Base-by-base conservation (phyloP, 2,329 filamentous ascomycete species). In the Biscogniauxia marginata region DNA sequence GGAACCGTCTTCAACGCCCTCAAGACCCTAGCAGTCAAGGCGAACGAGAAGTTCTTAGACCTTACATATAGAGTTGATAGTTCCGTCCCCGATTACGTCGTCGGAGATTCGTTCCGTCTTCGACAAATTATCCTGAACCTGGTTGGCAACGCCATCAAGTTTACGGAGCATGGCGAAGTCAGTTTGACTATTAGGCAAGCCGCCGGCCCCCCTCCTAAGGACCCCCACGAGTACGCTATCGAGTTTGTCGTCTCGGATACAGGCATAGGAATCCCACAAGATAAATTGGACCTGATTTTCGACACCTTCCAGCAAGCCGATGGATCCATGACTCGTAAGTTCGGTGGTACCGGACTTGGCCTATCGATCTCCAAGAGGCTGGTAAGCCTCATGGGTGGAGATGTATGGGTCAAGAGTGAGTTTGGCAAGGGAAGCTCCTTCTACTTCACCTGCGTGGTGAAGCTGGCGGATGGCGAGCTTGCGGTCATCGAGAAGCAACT, bases 241-340 rank as follows among this genome's bases (percentile, higher is more conserved):
- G 92, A 98, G 75, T 98, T 98, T 74, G 88, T 93, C 53, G 95
- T 99, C 30, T 90, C 90, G 19, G 95, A 98, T 72, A 98, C 95
- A 34, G 95, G 95, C 65, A 99, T 98, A 68, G 95, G 95, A 67
- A 98, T 98, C 66, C 91, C 93, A 67, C 85, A 89, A 62, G 93
- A 98, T 75, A 98, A 98, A 77, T 84, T 98, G 52, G 92, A 96
- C 70, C 81, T 98, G 63, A 98, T 99, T 70, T 98, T 99, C 75
- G 95, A 98, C 75, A 98, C 93, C 0, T 98, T 98, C 85, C 93
- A 97, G 74, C 95, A 98, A 77, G 95, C 95, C 19, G 95, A 98
- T 71, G 93, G 93, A 39, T 97, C 93, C 30, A 98, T 96, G 73
- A 98, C 93, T 1, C 85, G 93, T 66, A 95, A 96, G 71, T 98